These are phyloP conservation scores for Apiospora malaysiana DNA, from an alignment of 2,329 filamentous ascomycete genomes.

Conservation along the genomic window DNA sequence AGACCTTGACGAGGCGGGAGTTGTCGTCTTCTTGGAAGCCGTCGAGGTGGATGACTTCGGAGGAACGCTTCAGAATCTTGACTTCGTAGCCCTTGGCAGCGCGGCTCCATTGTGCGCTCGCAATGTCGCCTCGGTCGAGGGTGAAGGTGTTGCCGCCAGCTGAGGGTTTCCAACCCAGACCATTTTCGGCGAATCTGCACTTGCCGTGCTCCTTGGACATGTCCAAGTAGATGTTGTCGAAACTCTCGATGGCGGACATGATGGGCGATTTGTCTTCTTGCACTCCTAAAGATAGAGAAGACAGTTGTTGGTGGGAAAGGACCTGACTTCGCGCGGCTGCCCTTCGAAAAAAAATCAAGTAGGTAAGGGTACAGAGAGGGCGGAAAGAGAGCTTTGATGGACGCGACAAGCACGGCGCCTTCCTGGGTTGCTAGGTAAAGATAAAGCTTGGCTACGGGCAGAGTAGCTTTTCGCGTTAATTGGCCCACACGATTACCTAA, in stretches of 20 bases:
- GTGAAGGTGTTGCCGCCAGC: conserved; percentile 92
- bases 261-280: neutral
- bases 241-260: conserved; percentile 72
- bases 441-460: neutral
- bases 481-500: conserved; percentile 7
- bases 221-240: conserved; percentile 96
- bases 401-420: conserved; percentile 13
- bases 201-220: conserved; percentile 91
- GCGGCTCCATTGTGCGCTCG: conserved; percentile 90
- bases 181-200: conserved; percentile 92
- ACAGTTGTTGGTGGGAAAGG: neutral
- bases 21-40: conserved; percentile 95
- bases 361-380: no score
- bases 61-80: conserved; percentile 85
- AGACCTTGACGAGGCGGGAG: conserved; percentile 87
- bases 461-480: conserved; percentile 11
- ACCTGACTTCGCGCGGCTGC: neutral
- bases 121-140: conserved; percentile 84
- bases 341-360: neutral
- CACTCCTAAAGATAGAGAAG: neutral
- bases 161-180: conserved; percentile 92
- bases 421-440: neutral
- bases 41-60: conserved; percentile 89
- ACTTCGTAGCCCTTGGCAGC: conserved; percentile 92
- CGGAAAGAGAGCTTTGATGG: neutral